phyloP scores from a whole-genome alignment of 805 yeast genomes.

The Metschnikowia santaceciliae region DNA sequence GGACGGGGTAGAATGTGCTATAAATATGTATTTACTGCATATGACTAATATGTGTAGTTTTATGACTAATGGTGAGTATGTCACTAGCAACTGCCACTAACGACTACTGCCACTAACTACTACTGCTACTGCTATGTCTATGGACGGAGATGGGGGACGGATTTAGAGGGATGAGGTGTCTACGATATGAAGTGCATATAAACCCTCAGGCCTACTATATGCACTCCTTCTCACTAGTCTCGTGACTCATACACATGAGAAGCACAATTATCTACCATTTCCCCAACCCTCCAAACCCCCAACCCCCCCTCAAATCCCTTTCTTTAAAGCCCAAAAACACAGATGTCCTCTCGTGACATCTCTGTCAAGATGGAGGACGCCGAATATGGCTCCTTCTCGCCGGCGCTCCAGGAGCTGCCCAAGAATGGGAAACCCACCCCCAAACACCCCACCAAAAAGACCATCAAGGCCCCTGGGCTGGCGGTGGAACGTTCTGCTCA shows the following conservation, averaged over 20 bases:
- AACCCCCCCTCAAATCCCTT: too few species aligned
- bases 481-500: slow-evolving; percentile 73
- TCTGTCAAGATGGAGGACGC: background rate
- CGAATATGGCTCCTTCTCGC: background rate
- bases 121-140: too few species aligned
- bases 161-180: too few species aligned
- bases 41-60: too few species aligned
- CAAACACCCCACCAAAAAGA: slow-evolving; percentile 18
- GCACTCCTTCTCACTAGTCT: background rate
- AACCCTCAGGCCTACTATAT: background rate
- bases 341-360: background rate
- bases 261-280: background rate
- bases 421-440: background rate
- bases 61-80: too few species aligned
- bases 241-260: background rate
- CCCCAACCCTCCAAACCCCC: background rate
- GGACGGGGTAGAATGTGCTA: background rate
- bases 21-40: too few species aligned
- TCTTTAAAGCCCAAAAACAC: background rate
- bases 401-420: background rate
- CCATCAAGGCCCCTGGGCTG: slow-evolving; percentile 68
- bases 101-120: too few species aligned
- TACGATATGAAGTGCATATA: too few species aligned
- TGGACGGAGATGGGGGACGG: too few species aligned
- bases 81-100: too few species aligned